phyloP scores from a whole-genome alignment of 306 rosid genomes.

The Boehmeria nivea region DNA sequence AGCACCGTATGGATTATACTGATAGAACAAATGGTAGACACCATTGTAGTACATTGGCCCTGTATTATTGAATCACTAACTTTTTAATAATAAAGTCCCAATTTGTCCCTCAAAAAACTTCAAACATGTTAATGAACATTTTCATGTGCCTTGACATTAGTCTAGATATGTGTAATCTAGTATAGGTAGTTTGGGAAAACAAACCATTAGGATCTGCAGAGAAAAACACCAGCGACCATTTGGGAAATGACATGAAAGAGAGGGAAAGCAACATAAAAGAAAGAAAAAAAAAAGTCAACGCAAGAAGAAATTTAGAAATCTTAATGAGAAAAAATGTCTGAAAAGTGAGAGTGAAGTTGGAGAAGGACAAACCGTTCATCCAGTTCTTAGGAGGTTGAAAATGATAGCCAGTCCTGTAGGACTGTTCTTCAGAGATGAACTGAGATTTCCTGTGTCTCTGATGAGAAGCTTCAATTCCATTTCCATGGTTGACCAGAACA shows the following conservation, averaged over 20 bases:
- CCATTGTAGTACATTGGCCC: slow-evolving; percentile 25
- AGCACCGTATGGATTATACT: slow-evolving; percentile 22
- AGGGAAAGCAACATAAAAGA: neutral
- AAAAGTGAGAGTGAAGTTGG: neutral
- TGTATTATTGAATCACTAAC: no score
- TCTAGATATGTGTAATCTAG: neutral
- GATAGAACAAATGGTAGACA: slow-evolving; percentile 24
- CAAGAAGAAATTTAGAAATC: neutral
- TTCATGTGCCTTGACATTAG: neutral
- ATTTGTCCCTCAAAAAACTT: no score
- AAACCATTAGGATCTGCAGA: slow-evolving; percentile 15
- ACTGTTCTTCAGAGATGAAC: neutral
- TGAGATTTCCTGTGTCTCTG: neutral
- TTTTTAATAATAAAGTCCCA: neutral
- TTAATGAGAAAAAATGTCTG: no score
- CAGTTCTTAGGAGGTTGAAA: slow-evolving; percentile 11
- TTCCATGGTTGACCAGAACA: neutral
- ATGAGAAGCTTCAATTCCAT: slow-evolving; percentile 1
- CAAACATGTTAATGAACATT: neutral
- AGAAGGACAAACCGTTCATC: slow-evolving; percentile 10
- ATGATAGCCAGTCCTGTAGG: slow-evolving; percentile 9
- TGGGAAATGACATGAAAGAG: neutral
- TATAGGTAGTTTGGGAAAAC: neutral
- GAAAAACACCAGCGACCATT: neutral
- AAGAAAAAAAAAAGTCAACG: neutral